Evolutionary conservation across 441 rosid genomes (phyloP).

Genomic region (Raphanus hybrid): DNA sequence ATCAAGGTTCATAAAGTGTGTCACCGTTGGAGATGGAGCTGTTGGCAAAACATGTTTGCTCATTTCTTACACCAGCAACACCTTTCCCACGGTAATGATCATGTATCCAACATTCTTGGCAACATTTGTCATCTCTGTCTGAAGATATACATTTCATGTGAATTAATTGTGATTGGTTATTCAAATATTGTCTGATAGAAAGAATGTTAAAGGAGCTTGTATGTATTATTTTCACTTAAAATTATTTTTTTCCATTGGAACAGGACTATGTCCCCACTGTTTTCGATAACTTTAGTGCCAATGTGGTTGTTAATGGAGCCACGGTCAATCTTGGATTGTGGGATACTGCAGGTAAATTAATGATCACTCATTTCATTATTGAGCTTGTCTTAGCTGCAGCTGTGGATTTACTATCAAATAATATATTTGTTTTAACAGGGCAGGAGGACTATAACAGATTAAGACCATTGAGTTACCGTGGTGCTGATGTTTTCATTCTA

Average conservation of each 20-base stretch:
- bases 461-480: conserved; percentile 71
- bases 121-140: not conserved
- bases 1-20: conserved; percentile 74
- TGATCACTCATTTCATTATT: not conserved
- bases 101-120: not conserved
- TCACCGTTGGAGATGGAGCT: conserved; percentile 79
- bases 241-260: not conserved
- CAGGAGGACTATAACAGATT: conserved; percentile 73
- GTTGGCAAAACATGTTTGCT: conserved; percentile 78
- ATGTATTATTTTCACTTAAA: not conserved
- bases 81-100: conserved; percentile 58
- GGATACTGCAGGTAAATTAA: conserved; percentile 66
- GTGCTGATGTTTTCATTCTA: conserved; percentile 71
- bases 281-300: conserved; percentile 69
- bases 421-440: conserved; percentile 43
- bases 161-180: not conserved
- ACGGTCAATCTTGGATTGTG: conserved; percentile 68
- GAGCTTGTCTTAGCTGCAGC: not conserved
- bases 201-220: not conserved
- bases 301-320: conserved; percentile 62
- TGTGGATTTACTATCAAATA: not conserved
- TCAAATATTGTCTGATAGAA: not conserved
- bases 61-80: conserved; percentile 80
- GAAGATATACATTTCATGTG: not conserved
- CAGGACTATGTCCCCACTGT: conserved; percentile 78